Evolutionary conservation across 768 basidiomycete species (phyloP).

Genomic region (Suillus hirtellus): DNA sequence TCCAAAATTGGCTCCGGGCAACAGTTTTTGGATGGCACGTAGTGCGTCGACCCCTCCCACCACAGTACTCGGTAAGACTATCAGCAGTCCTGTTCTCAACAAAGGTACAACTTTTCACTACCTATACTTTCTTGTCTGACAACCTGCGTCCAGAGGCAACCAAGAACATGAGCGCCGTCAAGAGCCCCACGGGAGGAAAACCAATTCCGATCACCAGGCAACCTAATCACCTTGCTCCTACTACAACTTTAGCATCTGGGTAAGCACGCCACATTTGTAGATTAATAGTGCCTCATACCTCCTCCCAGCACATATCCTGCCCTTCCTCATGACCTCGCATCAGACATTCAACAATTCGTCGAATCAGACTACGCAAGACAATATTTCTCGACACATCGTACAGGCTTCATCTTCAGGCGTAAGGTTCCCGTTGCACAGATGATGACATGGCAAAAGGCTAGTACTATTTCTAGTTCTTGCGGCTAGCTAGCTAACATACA

Average conservation of each 20-base stretch:
- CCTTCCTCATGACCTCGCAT: slow-evolving; percentile 76
- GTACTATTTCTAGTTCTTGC: slow-evolving; percentile 1
- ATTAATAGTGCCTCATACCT: slow-evolving; percentile 17
- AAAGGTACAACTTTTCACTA: slow-evolving; percentile 46
- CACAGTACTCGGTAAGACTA: slow-evolving; percentile 60
- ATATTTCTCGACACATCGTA: slow-evolving; percentile 90
- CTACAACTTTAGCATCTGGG: slow-evolving; percentile 63
- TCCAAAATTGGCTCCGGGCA: slow-evolving; percentile 43
- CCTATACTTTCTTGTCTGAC: not conserved
- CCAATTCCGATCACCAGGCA: slow-evolving; percentile 60
- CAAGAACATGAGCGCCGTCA: slow-evolving; percentile 72
- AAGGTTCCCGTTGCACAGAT: slow-evolving; percentile 81
- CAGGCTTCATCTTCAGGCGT: slow-evolving; percentile 83
- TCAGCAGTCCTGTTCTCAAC: slow-evolving; percentile 70
- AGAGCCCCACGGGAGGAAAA: slow-evolving; percentile 57
- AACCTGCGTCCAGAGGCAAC: slow-evolving; percentile 52
- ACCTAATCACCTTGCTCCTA: slow-evolving; percentile 32
- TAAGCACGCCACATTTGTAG: slow-evolving; percentile 34
- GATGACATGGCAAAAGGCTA: slow-evolving; percentile 90
- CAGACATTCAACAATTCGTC: slow-evolving; percentile 85
- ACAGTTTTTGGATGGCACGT: slow-evolving; percentile 35
- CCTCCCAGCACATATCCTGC: slow-evolving; percentile 66
- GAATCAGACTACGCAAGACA: slow-evolving; percentile 82
- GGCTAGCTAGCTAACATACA: not conserved
- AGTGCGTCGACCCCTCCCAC: slow-evolving; percentile 41